phyloP scores from a whole-genome alignment of 164 flowering plant species.

The Buxus sempervirens region DNA sequence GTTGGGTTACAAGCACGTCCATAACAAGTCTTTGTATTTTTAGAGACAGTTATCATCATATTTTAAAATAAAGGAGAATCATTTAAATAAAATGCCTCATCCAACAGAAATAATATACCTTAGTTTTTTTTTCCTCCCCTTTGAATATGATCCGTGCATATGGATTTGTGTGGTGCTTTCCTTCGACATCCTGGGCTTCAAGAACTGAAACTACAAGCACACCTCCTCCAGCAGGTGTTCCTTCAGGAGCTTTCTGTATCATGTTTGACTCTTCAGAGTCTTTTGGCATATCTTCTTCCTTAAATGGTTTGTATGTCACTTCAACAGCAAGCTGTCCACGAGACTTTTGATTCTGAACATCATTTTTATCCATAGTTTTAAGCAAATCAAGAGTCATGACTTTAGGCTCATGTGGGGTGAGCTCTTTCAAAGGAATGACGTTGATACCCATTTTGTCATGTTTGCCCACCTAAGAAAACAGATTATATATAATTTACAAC shows the following conservation, averaged over 20 bases:
- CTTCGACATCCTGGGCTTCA: conserved; percentile 80
- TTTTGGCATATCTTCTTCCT: conserved; percentile 46
- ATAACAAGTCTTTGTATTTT: not conserved
- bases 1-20: not conserved
- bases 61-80: too few relatives aligned
- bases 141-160: conserved; percentile 57
- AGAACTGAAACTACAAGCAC: conserved; percentile 64
- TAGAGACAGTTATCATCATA: too few relatives aligned
- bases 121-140: conserved; percentile 79
- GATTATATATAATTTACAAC: not conserved
- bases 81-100: too few relatives aligned
- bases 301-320: conserved; percentile 65
- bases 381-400: conserved; percentile 55
- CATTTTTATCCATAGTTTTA: conserved; percentile 72
- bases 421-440: conserved; percentile 63
- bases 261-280: conserved; percentile 39
- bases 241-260: conserved; percentile 70
- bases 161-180: conserved; percentile 90
- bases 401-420: conserved; percentile 61
- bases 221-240: conserved; percentile 81
- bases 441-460: conserved; percentile 89
- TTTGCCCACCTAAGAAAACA: conserved; percentile 61
- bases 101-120: conserved; percentile 37
- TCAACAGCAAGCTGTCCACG: conserved; percentile 75
- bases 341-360: conserved; percentile 62